These are phyloP conservation scores for Phycomyces blakesleeanus DNA, from an alignment of 192 early-diverging fungal species.

Conservation along the genomic window DNA sequence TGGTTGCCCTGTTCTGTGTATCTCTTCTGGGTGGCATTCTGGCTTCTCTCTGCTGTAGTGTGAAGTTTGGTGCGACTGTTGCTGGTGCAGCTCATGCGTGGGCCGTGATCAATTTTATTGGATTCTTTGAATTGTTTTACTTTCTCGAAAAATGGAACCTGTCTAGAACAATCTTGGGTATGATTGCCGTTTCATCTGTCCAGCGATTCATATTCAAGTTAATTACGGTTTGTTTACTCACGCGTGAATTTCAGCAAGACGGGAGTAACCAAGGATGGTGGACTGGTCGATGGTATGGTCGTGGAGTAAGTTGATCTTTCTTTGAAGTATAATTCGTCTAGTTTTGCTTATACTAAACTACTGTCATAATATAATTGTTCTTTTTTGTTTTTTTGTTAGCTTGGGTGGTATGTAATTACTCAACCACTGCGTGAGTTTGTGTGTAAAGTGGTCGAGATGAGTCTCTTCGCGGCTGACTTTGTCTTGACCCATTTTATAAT, in stretches of 20 bases:
- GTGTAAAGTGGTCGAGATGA: slow-evolving; percentile 82
- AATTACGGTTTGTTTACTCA: slow-evolving; percentile 63
- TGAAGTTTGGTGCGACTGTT: slow-evolving; percentile 68
- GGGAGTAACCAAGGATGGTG: slow-evolving; percentile 82
- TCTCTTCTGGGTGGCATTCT: slow-evolving; percentile 60
- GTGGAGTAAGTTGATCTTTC: slow-evolving; percentile 40
- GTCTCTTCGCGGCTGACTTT: slow-evolving; percentile 73
- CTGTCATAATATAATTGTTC: too few relatives aligned
- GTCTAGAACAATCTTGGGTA: slow-evolving; percentile 58
- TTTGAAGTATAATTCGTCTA: too few relatives aligned
- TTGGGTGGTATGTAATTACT: slow-evolving; percentile 45
- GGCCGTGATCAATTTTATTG: slow-evolving; percentile 62
- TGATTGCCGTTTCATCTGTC: slow-evolving; percentile 62
- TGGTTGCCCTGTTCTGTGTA: slow-evolving; percentile 59
- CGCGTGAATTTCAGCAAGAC: slow-evolving; percentile 77
- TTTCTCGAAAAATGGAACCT: slow-evolving; percentile 66
- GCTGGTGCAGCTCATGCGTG: slow-evolving; percentile 61
- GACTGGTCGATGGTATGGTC: slow-evolving; percentile 79
- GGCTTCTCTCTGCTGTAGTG: slow-evolving; percentile 47
- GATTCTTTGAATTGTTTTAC: slow-evolving; percentile 63
- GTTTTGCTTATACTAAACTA: not conserved
- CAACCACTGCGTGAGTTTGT: slow-evolving; percentile 74
- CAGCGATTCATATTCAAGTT: slow-evolving; percentile 72
- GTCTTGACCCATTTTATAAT: slow-evolving; percentile 73
- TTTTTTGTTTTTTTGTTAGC: slow-evolving; percentile 9